Evolutionary conservation across 2,329 filamentous ascomycete genomes (phyloP).

Genomic region (Parastagonospora avenae): DNA sequence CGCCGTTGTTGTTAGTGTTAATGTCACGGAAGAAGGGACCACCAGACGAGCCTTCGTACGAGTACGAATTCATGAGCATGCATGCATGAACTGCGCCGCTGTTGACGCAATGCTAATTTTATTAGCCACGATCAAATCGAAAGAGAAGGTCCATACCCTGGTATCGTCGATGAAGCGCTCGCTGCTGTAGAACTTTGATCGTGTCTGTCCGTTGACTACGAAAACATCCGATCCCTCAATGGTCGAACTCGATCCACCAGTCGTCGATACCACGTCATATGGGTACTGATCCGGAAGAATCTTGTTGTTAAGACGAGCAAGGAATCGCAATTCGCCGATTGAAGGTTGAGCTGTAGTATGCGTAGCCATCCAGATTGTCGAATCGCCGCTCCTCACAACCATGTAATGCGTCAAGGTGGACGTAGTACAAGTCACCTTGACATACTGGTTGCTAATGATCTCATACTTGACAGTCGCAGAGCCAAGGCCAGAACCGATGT

Average conservation of each 20-base stretch:
- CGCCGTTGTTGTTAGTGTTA: constrained; percentile 67
- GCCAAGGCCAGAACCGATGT: constrained; percentile 65
- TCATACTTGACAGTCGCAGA: constrained; percentile 59
- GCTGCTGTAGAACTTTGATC: constrained; percentile 73
- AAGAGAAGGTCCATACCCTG: constrained; percentile 4
- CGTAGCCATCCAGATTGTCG: constrained; percentile 61
- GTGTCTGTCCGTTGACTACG: constrained; percentile 65
- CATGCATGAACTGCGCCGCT: constrained; percentile 63
- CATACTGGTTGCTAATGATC: constrained; percentile 51
- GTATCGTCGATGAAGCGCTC: constrained; percentile 71
- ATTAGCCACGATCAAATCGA: neutral
- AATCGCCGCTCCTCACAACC: constrained; percentile 64
- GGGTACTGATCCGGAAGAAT: constrained; percentile 43
- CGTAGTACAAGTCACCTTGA: constrained; percentile 66
- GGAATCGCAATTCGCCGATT: constrained; percentile 64
- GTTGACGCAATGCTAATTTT: constrained; percentile 64
- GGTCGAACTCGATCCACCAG: constrained; percentile 54
- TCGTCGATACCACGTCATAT: constrained; percentile 58
- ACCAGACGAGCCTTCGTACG: constrained; percentile 67
- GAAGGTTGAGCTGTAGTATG: constrained; percentile 58
- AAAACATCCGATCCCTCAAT: constrained; percentile 62
- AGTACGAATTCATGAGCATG: constrained; percentile 60
- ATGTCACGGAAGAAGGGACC: constrained; percentile 69
- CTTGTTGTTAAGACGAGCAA: constrained; percentile 62
- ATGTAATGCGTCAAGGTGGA: constrained; percentile 68